Evolutionary conservation across 768 basidiomycete species (phyloP).

Genomic region (Leucosporidium yakuticum): DNA sequence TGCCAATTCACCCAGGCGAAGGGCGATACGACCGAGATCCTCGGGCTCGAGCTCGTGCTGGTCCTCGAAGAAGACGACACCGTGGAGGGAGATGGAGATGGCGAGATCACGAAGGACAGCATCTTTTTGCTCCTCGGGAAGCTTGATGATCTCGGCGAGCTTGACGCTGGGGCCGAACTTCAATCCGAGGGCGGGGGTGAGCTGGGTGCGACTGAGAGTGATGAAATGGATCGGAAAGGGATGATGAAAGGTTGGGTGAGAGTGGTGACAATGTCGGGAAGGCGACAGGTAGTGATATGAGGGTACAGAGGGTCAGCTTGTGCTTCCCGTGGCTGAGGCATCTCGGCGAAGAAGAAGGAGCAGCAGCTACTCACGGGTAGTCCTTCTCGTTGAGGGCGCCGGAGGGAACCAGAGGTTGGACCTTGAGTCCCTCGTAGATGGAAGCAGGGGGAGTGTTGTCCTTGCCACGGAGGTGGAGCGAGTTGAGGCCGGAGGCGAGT

Average conservation of each 20-base stretch:
- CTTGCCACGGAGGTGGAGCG: constrained; percentile 2
- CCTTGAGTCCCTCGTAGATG: background rate
- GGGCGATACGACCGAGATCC: constrained; percentile 39
- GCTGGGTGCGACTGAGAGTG: constrained; percentile 9
- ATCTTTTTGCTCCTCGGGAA: constrained; percentile 24
- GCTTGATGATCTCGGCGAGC: constrained; percentile 18
- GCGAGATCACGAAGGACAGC: constrained; percentile 29
- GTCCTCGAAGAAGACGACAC: constrained; percentile 44
- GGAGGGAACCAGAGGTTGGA: constrained; percentile 4
- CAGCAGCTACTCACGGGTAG: background rate
- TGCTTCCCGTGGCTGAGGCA: background rate
- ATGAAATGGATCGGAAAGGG: background rate
- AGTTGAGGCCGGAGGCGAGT: background rate
- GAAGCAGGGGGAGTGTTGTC: constrained; percentile 2
- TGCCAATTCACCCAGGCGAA: constrained; percentile 37
- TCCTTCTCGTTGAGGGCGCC: constrained; percentile 7
- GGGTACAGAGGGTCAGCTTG: background rate
- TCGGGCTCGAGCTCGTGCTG: constrained; percentile 40
- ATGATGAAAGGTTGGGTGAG: background rate
- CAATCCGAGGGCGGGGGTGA: constrained; percentile 28
- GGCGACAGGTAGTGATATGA: background rate
- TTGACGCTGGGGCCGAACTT: constrained; percentile 14
- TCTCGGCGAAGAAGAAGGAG: background rate
- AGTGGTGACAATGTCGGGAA: background rate
- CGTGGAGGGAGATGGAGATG: constrained; percentile 41